Conservation (phyloP, 2,329 filamentous ascomycete species). For the Neospermospora avenae region DNA sequence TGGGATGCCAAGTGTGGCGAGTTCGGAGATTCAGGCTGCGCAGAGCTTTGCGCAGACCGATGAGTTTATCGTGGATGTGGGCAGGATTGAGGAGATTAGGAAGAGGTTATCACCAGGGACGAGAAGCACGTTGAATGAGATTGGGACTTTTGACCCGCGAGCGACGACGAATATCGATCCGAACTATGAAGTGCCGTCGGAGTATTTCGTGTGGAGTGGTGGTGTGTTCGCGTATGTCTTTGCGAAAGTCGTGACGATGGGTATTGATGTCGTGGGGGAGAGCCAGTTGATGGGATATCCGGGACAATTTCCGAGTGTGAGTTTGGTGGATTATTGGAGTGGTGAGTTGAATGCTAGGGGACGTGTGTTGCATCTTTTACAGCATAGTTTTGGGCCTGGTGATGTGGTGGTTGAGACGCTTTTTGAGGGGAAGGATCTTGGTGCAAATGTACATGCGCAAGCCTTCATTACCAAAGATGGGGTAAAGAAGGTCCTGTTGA, state of each 20-base stretch:
- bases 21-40: background rate
- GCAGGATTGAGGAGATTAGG: background rate
- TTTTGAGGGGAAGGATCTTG: background rate
- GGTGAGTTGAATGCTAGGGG: slow-evolving; percentile 1
- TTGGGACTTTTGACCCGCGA: slow-evolving; percentile 7
- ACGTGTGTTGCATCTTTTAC: slow-evolving; percentile 1
- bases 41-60: background rate
- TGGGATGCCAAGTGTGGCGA: background rate
- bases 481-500: background rate
- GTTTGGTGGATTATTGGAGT: slow-evolving; percentile 4
- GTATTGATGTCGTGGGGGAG: slow-evolving; percentile 6
- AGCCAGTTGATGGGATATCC: slow-evolving; percentile 8
- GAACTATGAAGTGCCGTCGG: background rate
- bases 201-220: slow-evolving; percentile 10
- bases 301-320: slow-evolving; percentile 4
- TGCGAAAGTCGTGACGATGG: background rate
- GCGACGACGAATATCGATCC: background rate
- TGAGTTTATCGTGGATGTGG: slow-evolving; percentile 2
- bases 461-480: background rate
- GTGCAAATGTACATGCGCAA: slow-evolving; percentile 4
- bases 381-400: slow-evolving; percentile 3
- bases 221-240: slow-evolving; percentile 9
- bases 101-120: slow-evolving; percentile 2
- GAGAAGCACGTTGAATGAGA: slow-evolving; percentile 6
- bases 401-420: slow-evolving; percentile 3